Percentiles rank a stretch among this genome's conserved stretches.
These are phyloP conservation scores for Myochromella boudieri DNA, from an alignment of 768 basidiomycete species.

Conservation along the genomic window DNA sequence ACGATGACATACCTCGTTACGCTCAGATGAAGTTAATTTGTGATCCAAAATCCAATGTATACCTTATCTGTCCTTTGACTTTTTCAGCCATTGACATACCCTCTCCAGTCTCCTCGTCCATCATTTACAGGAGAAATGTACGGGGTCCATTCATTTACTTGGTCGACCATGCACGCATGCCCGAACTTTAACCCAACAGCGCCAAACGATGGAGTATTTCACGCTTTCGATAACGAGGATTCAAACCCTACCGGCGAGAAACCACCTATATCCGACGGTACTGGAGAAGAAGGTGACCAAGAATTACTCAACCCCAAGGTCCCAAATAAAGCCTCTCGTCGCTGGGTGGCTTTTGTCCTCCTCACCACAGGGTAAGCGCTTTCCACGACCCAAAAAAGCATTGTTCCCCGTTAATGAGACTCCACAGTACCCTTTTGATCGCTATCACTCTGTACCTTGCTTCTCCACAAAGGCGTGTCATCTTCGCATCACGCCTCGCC, in stretches of 20 bases:
- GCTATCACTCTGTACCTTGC: slow-evolving; percentile 19
- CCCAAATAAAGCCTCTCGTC: slow-evolving; percentile 15
- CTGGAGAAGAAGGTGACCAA: slow-evolving; percentile 19
- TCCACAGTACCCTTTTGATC: slow-evolving; percentile 16
- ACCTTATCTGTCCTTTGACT: background rate
- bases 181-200: slow-evolving; percentile 10
- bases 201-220: background rate
- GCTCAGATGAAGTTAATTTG: slow-evolving; percentile 11
- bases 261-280: slow-evolving; percentile 16
- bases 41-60: slow-evolving; percentile 6
- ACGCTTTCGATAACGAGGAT: slow-evolving; percentile 5
- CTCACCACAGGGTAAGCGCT: slow-evolving; percentile 23
- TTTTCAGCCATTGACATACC: background rate
- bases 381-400: background rate
- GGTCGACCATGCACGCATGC: slow-evolving; percentile 29
- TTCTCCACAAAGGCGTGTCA: slow-evolving; percentile 24
- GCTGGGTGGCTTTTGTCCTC: slow-evolving; percentile 24
- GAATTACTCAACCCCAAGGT: slow-evolving; percentile 22
- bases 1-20: background rate
- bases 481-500: slow-evolving; percentile 21
- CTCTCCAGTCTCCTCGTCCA: slow-evolving; percentile 11
- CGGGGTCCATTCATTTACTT: slow-evolving; percentile 22
- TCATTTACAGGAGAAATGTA: slow-evolving; percentile 14
- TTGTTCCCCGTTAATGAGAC: background rate
- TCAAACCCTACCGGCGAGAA: slow-evolving; percentile 5